phyloP scores from a whole-genome alignment of 345 rosid genomes.

The Gossypium bickii region DNA sequence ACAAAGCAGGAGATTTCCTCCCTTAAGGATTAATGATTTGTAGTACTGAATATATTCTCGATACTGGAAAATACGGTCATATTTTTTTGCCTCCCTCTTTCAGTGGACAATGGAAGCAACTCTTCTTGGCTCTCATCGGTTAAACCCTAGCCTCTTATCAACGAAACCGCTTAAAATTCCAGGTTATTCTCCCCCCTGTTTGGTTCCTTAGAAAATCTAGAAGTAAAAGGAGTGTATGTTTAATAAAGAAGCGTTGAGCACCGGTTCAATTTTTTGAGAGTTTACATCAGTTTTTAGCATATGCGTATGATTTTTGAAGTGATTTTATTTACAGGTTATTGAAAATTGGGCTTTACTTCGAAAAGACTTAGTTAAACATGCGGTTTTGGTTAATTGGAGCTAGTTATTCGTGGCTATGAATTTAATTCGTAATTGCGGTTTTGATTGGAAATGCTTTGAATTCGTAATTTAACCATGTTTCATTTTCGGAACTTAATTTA shows the following conservation, averaged over 20 bases:
- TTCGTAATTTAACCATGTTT: neutral
- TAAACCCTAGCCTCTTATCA: constrained; percentile 19
- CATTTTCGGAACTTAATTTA: neutral
- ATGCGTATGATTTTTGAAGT: neutral
- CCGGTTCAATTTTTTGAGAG: neutral
- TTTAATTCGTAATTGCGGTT: neutral
- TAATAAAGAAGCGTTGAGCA: neutral
- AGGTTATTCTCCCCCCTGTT: constrained; percentile 24
- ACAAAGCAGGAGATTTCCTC: neutral
- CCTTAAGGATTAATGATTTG: neutral
- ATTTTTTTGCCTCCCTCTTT: neutral
- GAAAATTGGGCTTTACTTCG: neutral
- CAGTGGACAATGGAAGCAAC: constrained; percentile 35
- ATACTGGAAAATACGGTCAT: neutral
- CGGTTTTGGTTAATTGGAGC: neutral
- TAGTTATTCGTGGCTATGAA: neutral
- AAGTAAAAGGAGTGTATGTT: neutral
- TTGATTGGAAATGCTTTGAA: neutral
- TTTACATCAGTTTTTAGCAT: neutral
- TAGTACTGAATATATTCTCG: neutral
- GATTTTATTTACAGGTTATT: neutral
- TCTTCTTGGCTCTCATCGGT: constrained; percentile 18
- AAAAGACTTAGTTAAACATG: neutral
- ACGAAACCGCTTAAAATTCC: constrained; percentile 14
- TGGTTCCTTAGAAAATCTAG: constrained; percentile 8